Percentiles rank a stretch among this genome's conserved stretches.
These are phyloP conservation scores for Collybiopsis confluens DNA, from an alignment of 768 basidiomycete species.

Conservation along the genomic window DNA sequence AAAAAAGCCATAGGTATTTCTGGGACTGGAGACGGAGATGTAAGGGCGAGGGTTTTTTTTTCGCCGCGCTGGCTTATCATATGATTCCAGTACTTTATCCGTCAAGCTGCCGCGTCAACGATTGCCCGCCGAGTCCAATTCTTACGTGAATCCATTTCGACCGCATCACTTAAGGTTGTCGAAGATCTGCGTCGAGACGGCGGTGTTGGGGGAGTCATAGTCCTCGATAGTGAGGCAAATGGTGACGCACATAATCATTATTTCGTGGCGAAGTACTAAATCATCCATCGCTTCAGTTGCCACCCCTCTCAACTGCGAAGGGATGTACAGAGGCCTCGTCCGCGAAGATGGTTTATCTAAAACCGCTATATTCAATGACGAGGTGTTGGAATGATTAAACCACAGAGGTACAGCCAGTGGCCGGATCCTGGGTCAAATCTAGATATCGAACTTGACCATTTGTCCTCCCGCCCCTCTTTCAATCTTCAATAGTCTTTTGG, in stretches of 20 bases:
- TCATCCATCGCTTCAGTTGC: conserved; percentile 43
- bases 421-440: not conserved
- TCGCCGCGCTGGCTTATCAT: not conserved
- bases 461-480: conserved; percentile 75
- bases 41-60: conserved; percentile 27
- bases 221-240: conserved; percentile 64
- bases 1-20: conserved; percentile 63
- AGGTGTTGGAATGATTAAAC: conserved; percentile 32
- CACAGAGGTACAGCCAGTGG: not conserved
- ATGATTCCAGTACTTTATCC: conserved; percentile 64
- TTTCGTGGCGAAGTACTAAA: not conserved
- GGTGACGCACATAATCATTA: conserved; percentile 31
- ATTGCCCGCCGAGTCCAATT: conserved; percentile 66
- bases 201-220: conserved; percentile 74
- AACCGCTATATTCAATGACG: conserved; percentile 77
- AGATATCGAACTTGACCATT: conserved; percentile 67
- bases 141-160: conserved; percentile 47
- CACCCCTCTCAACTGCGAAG: conserved; percentile 69
- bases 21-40: conserved; percentile 84
- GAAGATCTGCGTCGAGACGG: conserved; percentile 54
- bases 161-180: conserved; percentile 53
- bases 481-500: conserved; percentile 73
- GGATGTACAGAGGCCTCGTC: conserved; percentile 83
- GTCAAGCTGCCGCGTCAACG: conserved; percentile 60
- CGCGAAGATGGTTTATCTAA: conserved; percentile 62